Percentiles rank a stretch among this genome's conserved stretches.
Conservation (phyloP, 192 early-diverging fungal genomes). For the Paraglomus brasilianum region DNA sequence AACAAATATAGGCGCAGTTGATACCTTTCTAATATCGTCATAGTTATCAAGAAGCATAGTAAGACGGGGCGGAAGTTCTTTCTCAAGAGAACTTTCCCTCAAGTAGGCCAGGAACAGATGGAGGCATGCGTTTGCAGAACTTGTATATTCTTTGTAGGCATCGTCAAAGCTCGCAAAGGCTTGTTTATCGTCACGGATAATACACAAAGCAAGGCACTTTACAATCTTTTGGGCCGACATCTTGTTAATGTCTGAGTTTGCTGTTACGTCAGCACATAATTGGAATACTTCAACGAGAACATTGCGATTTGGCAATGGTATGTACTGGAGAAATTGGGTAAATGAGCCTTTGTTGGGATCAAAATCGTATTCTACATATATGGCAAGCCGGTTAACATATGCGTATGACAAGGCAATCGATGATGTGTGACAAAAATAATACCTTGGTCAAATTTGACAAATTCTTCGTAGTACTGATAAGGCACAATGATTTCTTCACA, state of each 20-base stretch:
- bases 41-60: slow-evolving; percentile 30
- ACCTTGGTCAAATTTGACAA: slow-evolving; percentile 22
- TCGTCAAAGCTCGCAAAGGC: slow-evolving; percentile 9
- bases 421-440: not conserved
- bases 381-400: too few relatives aligned
- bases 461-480: slow-evolving; percentile 22
- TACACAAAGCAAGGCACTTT: slow-evolving; percentile 22
- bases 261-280: slow-evolving; percentile 17
- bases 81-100: not conserved
- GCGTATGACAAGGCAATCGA: too few relatives aligned
- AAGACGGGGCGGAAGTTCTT: slow-evolving; percentile 12
- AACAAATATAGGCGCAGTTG: not conserved
- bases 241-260: slow-evolving; percentile 23
- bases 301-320: slow-evolving; percentile 24
- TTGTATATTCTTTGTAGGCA: slow-evolving; percentile 21
- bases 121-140: slow-evolving; percentile 26
- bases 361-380: slow-evolving; percentile 29
- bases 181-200: slow-evolving; percentile 8
- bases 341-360: slow-evolving; percentile 27
- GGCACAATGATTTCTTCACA: slow-evolving; percentile 16
- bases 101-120: slow-evolving; percentile 27
- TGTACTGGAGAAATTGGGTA: slow-evolving; percentile 17
- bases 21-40: slow-evolving; percentile 12
- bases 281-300: slow-evolving; percentile 21
- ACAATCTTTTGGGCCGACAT: slow-evolving; percentile 26